A percentile compares a stretch with the other conserved stretches of the same genome.
Conservation (phyloP, 2,329 filamentous ascomycete species). For the Colletotrichum spinosum region DNA sequence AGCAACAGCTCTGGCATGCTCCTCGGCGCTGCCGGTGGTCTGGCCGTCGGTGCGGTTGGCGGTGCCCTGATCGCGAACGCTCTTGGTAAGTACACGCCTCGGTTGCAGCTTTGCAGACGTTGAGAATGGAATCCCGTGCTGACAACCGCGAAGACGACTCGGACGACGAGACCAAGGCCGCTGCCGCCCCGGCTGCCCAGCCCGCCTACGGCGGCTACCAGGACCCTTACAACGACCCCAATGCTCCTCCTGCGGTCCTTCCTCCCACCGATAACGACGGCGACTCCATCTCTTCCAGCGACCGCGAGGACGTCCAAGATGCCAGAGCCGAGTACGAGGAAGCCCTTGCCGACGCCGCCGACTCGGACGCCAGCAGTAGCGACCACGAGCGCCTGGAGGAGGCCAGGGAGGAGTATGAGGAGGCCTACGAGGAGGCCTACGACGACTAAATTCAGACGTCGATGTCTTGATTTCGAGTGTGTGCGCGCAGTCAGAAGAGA, state of each 20-base stretch:
- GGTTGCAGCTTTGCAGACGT: background rate
- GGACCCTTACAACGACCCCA: conserved; percentile 37
- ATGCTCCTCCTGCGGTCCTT: conserved; percentile 49
- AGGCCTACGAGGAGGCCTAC: conserved; percentile 60
- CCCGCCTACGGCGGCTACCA: conserved; percentile 36
- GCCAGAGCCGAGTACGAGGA: conserved; percentile 58
- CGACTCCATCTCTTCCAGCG: conserved; percentile 54
- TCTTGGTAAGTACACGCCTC: conserved; percentile 56
- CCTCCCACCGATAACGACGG: conserved; percentile 55
- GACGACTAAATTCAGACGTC: conserved; percentile 36
- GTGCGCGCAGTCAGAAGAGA: conserved; percentile 7
- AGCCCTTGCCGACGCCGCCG: conserved; percentile 51
- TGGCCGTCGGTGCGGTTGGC: conserved; percentile 67
- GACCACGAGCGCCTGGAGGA: conserved; percentile 65
- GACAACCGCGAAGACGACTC: conserved; percentile 31
- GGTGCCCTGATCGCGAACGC: conserved; percentile 70
- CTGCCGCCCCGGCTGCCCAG: conserved; percentile 26
- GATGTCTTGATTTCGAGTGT: background rate
- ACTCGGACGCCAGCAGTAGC: conserved; percentile 62
- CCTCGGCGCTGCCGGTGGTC: conserved; percentile 68
- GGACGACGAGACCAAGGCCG: conserved; percentile 36
- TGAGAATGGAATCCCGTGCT: background rate
- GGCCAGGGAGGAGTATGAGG: conserved; percentile 61
- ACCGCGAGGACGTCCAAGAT: conserved; percentile 55
- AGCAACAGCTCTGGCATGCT: conserved; percentile 66